Conservation (phyloP, 495 filamentous ascomycete species). For the Choiromyces venosus region DNA sequence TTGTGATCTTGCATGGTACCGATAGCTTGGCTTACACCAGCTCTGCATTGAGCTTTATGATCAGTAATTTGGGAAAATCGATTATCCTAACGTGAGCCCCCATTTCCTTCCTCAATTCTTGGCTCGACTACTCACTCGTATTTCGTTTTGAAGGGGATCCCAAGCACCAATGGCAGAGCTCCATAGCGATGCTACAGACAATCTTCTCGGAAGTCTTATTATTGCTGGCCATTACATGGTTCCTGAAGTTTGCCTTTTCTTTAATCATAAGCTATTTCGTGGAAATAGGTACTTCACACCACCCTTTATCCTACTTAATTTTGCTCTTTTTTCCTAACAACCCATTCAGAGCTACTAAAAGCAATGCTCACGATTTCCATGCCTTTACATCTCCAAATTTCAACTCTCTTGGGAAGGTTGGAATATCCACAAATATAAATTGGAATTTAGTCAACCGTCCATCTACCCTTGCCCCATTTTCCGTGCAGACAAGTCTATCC, state of each 20-base stretch:
- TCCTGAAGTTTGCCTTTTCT: slow-evolving; percentile 93
- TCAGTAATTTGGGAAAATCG: slow-evolving; percentile 84
- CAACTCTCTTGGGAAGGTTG: slow-evolving; percentile 71
- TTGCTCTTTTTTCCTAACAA: background rate
- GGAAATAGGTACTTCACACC: slow-evolving; percentile 59
- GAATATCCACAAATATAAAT: slow-evolving; percentile 72
- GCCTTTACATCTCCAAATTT: slow-evolving; percentile 86
- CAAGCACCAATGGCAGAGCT: slow-evolving; percentile 90
- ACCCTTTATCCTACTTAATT: background rate
- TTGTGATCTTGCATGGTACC: slow-evolving; percentile 94
- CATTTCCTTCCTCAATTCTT: slow-evolving; percentile 10
- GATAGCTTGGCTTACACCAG: slow-evolving; percentile 89
- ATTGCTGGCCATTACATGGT: slow-evolving; percentile 96
- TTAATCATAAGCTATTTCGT: slow-evolving; percentile 86
- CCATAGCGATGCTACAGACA: slow-evolving; percentile 94
- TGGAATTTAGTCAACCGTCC: slow-evolving; percentile 78
- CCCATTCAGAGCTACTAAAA: slow-evolving; percentile 59
- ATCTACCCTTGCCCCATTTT: slow-evolving; percentile 65
- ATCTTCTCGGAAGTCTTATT: slow-evolving; percentile 83
- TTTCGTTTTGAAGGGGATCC: slow-evolving; percentile 51
- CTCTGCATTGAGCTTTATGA: slow-evolving; percentile 91
- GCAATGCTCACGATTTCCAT: slow-evolving; percentile 76
- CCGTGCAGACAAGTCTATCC: slow-evolving; percentile 63
- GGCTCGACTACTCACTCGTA: background rate
- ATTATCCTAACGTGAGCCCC: slow-evolving; percentile 64